Evolutionary conservation across 2,329 filamentous ascomycete species (phyloP).

Genomic region (Trichoderma asperellum): DNA sequence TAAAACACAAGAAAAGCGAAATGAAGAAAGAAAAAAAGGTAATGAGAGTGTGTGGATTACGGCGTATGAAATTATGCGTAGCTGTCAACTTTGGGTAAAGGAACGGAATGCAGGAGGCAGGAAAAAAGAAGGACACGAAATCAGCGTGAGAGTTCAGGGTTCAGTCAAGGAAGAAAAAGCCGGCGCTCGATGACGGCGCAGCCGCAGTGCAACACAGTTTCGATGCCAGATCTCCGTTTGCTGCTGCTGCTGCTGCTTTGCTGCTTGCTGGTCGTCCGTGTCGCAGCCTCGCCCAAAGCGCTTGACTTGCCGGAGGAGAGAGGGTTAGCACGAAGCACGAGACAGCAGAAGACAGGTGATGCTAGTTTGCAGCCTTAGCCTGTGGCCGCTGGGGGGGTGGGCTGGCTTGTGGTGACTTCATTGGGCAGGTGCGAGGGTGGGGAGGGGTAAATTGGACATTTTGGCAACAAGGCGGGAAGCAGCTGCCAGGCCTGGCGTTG

Average conservation of each 20-base stretch:
- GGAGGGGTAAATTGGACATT: constrained; percentile 10
- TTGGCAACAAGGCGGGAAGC: background rate
- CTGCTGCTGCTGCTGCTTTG: background rate
- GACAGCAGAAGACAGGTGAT: constrained; percentile 1
- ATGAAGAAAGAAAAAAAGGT: background rate
- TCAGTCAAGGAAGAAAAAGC: background rate
- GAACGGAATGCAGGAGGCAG: background rate
- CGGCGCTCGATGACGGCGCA: constrained; percentile 18
- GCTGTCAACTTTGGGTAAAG: background rate
- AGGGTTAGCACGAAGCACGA: constrained; percentile 2
- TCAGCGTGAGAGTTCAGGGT: too few relatives aligned
- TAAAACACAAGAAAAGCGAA: background rate
- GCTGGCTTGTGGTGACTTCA: constrained; percentile 27
- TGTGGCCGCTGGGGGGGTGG: background rate
- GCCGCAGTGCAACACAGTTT: background rate
- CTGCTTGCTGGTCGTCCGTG: background rate
- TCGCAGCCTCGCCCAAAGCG: constrained; percentile 17
- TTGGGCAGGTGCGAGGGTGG: constrained; percentile 24
- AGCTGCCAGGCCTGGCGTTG: too few relatives aligned
- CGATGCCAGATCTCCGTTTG: background rate
- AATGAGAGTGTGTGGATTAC: background rate
- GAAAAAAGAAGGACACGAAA: background rate
- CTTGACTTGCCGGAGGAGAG: constrained; percentile 14
- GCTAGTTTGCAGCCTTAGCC: background rate
- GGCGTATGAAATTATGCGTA: background rate